phyloP scores from a whole-genome alignment of 2,329 filamentous ascomycete genomes.

The Talaromyces pinophilus region DNA sequence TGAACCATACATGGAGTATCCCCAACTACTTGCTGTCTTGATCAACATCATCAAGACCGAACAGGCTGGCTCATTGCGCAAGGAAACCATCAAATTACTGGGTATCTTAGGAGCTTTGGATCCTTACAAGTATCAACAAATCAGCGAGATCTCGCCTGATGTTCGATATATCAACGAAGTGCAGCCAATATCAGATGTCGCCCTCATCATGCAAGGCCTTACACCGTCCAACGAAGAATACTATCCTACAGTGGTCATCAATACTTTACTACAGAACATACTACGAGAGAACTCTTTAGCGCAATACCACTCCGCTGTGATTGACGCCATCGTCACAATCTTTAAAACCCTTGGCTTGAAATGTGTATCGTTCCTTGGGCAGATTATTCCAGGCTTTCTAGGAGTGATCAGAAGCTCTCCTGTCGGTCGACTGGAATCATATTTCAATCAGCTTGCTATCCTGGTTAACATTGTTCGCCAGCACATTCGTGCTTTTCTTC shows the following conservation, averaged over 20 bases:
- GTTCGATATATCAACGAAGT: conserved; percentile 68
- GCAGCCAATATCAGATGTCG: conserved; percentile 83
- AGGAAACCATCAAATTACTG: conserved; percentile 95
- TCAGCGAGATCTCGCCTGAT: conserved; percentile 85
- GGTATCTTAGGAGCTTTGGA: conserved; percentile 93
- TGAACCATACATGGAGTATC: conserved; percentile 91
- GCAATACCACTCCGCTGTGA: conserved; percentile 89
- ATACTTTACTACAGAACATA: conserved; percentile 82
- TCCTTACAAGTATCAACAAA: conserved; percentile 90
- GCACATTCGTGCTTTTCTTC: conserved; percentile 89
- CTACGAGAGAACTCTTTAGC: conserved; percentile 86
- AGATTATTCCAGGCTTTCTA: conserved; percentile 93
- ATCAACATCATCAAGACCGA: conserved; percentile 95
- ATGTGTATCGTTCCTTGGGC: conserved; percentile 89
- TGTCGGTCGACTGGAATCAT: conserved; percentile 79
- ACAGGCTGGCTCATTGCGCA: conserved; percentile 78
- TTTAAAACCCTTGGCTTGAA: conserved; percentile 95
- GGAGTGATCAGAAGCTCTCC: conserved; percentile 82
- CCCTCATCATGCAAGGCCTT: conserved; percentile 94
- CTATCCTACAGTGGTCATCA: conserved; percentile 96
- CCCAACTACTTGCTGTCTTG: conserved; percentile 85
- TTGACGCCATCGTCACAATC: conserved; percentile 98
- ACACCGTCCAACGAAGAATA: conserved; percentile 98
- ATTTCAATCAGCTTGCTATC: conserved; percentile 94
- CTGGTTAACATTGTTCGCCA: conserved; percentile 94